Conservation (phyloP, 441 rosid species). For the Rhodomyrtus psidioides region DNA sequence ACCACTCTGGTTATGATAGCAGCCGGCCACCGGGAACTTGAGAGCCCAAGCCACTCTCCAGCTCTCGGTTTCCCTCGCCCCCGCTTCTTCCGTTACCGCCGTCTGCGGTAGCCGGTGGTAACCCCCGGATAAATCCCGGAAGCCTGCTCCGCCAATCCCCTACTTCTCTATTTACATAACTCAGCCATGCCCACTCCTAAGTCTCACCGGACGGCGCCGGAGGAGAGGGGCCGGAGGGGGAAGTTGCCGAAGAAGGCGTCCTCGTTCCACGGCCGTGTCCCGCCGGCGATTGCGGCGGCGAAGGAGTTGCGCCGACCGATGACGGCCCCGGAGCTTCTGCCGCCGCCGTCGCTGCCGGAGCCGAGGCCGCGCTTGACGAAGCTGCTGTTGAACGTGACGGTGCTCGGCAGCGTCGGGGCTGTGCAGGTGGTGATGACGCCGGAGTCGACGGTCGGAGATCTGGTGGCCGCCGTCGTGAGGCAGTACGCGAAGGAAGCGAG, state of each 20-base stretch:
- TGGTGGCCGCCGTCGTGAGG: not conserved
- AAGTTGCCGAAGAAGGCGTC: not conserved
- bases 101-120: not conserved
- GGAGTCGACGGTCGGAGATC: not conserved
- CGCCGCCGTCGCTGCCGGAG: not conserved
- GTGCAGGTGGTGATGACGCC: slow-evolving; percentile 1
- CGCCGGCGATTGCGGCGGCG: not conserved
- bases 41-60: not conserved
- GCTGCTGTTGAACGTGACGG: slow-evolving; percentile 1
- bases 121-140: not conserved
- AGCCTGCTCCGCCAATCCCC: not conserved
- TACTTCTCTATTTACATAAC: not conserved
- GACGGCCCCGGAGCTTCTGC: slow-evolving; percentile 1
- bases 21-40: not conserved
- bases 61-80: not conserved
- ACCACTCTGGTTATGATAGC: not conserved
- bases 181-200: not conserved
- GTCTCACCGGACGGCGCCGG: not conserved
- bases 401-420: not conserved
- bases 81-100: not conserved
- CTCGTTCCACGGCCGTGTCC: not conserved
- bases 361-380: not conserved
- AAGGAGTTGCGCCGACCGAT: not conserved
- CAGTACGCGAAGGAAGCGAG: slow-evolving; percentile 1
- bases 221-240: not conserved